These are phyloP conservation scores for Cryoendolithus antarcticus DNA, from an alignment of 2,329 filamentous ascomycete genomes.

Conservation along the genomic window DNA sequence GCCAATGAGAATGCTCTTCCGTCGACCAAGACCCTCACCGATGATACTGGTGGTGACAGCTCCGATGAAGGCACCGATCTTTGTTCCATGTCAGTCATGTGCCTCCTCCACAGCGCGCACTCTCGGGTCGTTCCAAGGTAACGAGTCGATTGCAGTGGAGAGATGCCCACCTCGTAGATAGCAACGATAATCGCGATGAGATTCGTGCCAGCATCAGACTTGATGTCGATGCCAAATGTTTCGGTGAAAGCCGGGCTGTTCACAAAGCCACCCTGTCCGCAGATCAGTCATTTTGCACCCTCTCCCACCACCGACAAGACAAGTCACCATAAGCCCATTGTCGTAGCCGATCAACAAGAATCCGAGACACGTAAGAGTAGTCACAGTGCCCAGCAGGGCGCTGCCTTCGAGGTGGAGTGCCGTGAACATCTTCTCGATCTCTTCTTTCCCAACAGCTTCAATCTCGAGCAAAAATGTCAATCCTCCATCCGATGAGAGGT, in stretches of 20 bases:
- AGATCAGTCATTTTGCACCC: no score
- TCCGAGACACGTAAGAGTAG: conserved; percentile 33
- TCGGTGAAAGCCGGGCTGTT: conserved; percentile 29
- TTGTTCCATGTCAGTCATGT: no score
- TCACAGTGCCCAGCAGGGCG: conserved; percentile 31
- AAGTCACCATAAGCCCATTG: conserved; percentile 29
- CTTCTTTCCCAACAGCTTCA: no score
- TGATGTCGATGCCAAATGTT: conserved; percentile 29
- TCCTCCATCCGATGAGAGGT: no score
- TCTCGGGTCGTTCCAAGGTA: no score
- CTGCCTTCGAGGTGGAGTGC: conserved; percentile 23
- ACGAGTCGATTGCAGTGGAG: no score
- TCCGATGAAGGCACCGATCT: conserved; percentile 33
- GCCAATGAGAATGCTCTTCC: conserved; percentile 31
- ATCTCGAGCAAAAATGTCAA: no score
- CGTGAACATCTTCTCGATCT: conserved; percentile 1
- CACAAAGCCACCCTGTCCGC: conserved; percentile 21
- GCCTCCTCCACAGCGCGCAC: no score
- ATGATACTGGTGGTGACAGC: conserved; percentile 27
- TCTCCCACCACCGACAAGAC: no score
- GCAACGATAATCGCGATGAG: conserved; percentile 32
- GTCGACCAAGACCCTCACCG: conserved; percentile 34
- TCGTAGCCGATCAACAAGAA: conserved; percentile 39
- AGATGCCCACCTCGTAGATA: conserved; percentile 25
- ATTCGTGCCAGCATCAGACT: conserved; percentile 19